A percentile compares a stretch with the other conserved stretches of the same genome.
Evolutionary conservation across 768 basidiomycete species (phyloP).

Genomic region (Candolleomyces efflorescens): DNA sequence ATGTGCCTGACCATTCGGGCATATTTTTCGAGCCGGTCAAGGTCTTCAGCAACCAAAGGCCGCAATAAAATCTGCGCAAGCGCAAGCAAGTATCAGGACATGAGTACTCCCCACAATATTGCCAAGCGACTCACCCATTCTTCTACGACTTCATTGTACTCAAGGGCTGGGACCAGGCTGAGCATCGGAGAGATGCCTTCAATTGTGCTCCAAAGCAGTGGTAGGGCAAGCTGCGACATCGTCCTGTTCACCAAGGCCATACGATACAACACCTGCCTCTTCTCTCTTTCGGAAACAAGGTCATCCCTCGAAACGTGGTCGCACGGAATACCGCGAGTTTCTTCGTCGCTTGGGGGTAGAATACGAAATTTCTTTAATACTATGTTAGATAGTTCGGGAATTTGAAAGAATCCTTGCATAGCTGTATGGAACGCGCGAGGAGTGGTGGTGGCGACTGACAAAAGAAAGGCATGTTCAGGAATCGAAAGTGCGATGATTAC

Average conservation of each 20-base stretch:
- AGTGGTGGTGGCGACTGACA: no score
- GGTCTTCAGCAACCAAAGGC: neutral
- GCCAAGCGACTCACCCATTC: neutral
- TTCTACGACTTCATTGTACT: neutral
- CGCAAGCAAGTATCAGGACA: neutral
- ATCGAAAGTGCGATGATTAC: no score
- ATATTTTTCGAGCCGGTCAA: neutral
- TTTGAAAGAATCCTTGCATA: no score
- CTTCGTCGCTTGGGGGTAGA: neutral
- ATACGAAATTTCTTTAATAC: neutral
- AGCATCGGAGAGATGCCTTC: neutral
- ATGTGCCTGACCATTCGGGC: neutral
- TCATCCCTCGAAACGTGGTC: neutral
- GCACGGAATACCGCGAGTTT: neutral
- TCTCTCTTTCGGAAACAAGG: neutral
- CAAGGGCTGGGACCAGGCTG: neutral
- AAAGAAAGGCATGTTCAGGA: no score
- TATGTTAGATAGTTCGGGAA: neutral
- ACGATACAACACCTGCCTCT: neutral
- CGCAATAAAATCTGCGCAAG: neutral
- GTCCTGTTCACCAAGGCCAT: neutral
- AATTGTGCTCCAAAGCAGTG: neutral
- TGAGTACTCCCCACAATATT: neutral
- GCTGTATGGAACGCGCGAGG: no score
- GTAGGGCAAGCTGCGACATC: neutral